Evolutionary conservation across 768 basidiomycete species (phyloP), one percentile per base, ranked within the genome.

Genomic region (Amanita rubescens): DNA sequence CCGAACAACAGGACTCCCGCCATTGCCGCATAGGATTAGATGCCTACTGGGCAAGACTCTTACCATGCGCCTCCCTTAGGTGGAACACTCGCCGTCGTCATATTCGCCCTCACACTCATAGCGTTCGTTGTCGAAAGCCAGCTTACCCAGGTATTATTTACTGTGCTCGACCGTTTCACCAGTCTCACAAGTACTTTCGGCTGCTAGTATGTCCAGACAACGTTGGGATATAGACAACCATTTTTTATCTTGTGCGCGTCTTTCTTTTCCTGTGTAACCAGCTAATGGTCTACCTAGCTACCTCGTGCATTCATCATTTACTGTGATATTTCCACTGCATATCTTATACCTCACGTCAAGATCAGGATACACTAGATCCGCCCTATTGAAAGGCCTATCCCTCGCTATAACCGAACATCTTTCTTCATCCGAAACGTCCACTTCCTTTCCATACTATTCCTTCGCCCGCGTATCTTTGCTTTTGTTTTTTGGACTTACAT

Each of bases 241-340:
- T 95, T 84, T 75, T 87, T 97, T 62, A 73, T 91, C 57, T 90
- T 94, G 90, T 90, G 61, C 57, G 87, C 14, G 0, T 20, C 65
- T 41, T 8, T 35, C 35, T 12, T 35, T 20, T 20, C 30, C 12
- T n/a, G 24, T 17, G 5, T 5, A 6, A 17, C n/a, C 25, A 12
- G 15, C 44, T 20, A 7, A 24, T 17, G 24, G 25, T n/a, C 37
- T 34, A 20, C 32, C 14, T 62, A 94, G 92, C 67, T 96, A 88
- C 68, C 65, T 93, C 51, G 92, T 94, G 3, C 95, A 98, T 66
- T 87, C 90, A 2, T 75, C 79, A 1, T 88, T 97, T 67, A 62
- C 74, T 15, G 61, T 94, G 57, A 81, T 90, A 58, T 87, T 94
- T 58, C 94, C 94, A 0, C 61, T 90, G 11, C 95, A 98, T 70